Evolutionary conservation across 306 rosid species (phyloP).

Genomic region (Alnus rubra): DNA sequence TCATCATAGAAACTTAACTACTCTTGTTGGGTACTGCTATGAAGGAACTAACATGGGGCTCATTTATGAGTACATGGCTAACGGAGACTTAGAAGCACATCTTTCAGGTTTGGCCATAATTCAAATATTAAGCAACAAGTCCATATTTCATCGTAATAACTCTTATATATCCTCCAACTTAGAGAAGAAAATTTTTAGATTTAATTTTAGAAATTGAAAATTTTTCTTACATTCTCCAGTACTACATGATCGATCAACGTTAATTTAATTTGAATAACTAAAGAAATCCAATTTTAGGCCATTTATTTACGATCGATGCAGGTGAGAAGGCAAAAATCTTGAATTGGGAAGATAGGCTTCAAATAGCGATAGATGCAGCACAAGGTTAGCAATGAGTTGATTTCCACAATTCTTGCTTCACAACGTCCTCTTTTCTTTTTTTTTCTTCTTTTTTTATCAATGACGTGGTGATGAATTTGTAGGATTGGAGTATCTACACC

Average conservation of each 20-base stretch:
- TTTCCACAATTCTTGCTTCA: background rate
- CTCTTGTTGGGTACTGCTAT: slow-evolving; percentile 40
- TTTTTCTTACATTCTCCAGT: background rate
- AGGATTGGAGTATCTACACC: slow-evolving; percentile 64
- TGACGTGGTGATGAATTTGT: background rate
- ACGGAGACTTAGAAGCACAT: slow-evolving; percentile 40
- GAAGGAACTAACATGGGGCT: slow-evolving; percentile 33
- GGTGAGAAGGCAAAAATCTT: slow-evolving; percentile 16
- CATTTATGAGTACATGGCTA: slow-evolving; percentile 42
- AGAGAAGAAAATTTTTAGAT: too few relatives aligned
- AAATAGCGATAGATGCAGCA: slow-evolving; percentile 46
- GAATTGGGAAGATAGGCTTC: slow-evolving; percentile 48
- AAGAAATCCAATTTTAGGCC: background rate
- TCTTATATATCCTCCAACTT: too few relatives aligned
- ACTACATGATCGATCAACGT: background rate
- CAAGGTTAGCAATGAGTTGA: slow-evolving; percentile 35
- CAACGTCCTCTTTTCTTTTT: too few relatives aligned
- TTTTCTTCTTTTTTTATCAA: too few relatives aligned
- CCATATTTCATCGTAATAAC: too few relatives aligned
- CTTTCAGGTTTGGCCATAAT: slow-evolving; percentile 29
- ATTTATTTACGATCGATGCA: slow-evolving; percentile 17
- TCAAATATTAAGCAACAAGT: background rate
- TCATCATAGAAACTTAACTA: slow-evolving; percentile 41
- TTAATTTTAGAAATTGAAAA: too few relatives aligned
- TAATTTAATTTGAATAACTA: background rate